Evolutionary conservation across 2,329 filamentous ascomycete genomes (phyloP), one percentile per base, ranked within the genome.

Genomic region (Aspergillus alliaceus): DNA sequence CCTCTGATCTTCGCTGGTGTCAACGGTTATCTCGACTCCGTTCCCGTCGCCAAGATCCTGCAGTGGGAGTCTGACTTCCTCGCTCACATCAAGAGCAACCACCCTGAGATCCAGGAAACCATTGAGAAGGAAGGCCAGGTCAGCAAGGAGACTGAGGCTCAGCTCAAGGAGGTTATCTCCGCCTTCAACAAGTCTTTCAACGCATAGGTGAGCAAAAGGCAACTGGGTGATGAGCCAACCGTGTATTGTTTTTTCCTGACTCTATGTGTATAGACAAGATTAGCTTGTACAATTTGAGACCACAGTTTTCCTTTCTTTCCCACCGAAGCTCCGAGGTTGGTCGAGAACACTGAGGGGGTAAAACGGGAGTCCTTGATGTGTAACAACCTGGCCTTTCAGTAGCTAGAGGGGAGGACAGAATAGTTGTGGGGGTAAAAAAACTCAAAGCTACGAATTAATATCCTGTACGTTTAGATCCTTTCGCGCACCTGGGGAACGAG

Each of bases 1-100:
- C 95, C 95, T 69, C 88, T 99, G 70, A 98, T 99, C 86, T 99
- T 86, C 82, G 93, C 95, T 68, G 95, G 95, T 96, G 91, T 99
- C 83, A 98, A 98, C 83, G 95, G 95, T 84, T 83, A 86, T 82
- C 88, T 99, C 69, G 95, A 99, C 84, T 76, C 65, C 70, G 85
- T 99, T 67, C 95, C 95, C 64, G 95, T 98, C 75, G 77, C 66
- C 86, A 96, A 93, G 89, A 90, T 99, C 70, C 87, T 95, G 65
- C 79, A 86, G 78, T 99, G 93, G 92, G 95, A 99, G 86, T 70
- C 88, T 73, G 93, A 98, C 82, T 96, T 96, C 89, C 84, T 97
- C 63, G 82, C 89, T 68, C 90, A 97, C 85, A 84, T 99, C 75
- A 92, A 88, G 86, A 89, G 86, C 78, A 96, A 93, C 84, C 90